These are phyloP conservation scores for Starmerella floricola DNA, from an alignment of 805 yeast species.

Conservation along the genomic window DNA sequence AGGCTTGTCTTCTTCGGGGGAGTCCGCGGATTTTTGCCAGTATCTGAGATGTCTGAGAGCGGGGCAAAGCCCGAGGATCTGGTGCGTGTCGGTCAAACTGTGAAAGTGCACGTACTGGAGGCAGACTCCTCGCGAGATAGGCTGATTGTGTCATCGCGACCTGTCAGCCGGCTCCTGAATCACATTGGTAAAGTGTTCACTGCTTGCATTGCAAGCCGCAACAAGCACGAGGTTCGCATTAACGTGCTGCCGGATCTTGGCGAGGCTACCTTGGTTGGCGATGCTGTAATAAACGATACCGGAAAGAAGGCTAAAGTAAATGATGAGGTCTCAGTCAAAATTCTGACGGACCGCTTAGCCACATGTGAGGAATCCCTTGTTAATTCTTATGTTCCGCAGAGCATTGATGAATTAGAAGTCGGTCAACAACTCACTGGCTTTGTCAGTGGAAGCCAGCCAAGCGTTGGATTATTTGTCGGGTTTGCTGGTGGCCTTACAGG, in stretches of 20 bases:
- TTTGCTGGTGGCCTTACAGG: constrained; percentile 69
- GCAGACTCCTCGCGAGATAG: constrained; percentile 44
- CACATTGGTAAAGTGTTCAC: constrained; percentile 8
- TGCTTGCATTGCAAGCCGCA: constrained; percentile 51
- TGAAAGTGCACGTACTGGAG: constrained; percentile 51
- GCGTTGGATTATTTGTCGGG: constrained; percentile 67
- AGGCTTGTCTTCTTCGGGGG: constrained; percentile 72
- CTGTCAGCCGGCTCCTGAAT: constrained; percentile 1
- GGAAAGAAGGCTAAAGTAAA: constrained; percentile 61
- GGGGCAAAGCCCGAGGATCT: constrained; percentile 68
- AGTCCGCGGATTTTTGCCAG: constrained; percentile 69
- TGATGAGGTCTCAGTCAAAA: constrained; percentile 44
- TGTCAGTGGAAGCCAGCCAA: constrained; percentile 57
- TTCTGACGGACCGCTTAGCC: constrained; percentile 47
- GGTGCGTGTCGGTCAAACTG: constrained; percentile 73
- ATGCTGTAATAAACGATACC: constrained; percentile 28
- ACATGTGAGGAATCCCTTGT: constrained; percentile 58
- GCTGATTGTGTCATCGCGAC: constrained; percentile 44
- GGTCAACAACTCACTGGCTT: constrained; percentile 54
- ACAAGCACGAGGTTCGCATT: constrained; percentile 58
- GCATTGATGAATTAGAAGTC: constrained; percentile 45
- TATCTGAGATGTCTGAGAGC: constrained; percentile 80
- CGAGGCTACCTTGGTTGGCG: constrained; percentile 35
- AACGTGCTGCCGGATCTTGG: constrained; percentile 56
- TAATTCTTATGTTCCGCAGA: constrained; percentile 48